phyloP scores from a whole-genome alignment of 1,284 basidiomycete genomes.

The Cutaneotrichosporon curvatum region DNA sequence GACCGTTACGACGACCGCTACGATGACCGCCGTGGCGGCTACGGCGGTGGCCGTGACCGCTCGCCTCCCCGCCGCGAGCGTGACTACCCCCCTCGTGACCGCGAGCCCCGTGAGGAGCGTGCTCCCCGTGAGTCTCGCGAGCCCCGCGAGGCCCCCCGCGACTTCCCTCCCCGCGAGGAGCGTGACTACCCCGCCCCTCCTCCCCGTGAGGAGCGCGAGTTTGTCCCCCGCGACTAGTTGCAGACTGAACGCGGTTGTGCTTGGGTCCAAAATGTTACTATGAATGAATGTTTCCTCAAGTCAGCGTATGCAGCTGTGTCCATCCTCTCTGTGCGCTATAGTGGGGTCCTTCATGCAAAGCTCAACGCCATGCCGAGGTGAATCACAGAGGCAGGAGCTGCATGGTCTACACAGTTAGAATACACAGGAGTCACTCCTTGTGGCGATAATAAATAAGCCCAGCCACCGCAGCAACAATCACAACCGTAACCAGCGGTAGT shows the following conservation, averaged over 20 bases:
- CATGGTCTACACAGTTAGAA: no score
- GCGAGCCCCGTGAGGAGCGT: background rate
- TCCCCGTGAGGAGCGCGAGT: constrained; percentile 12
- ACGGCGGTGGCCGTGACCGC: constrained; percentile 16
- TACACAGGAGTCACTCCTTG: constrained; percentile 18
- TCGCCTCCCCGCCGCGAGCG: constrained; percentile 17
- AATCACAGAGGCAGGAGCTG: no score
- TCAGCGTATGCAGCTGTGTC: no score
- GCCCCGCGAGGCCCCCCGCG: constrained; percentile 11
- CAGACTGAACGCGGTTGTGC: no score
- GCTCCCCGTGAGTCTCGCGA: constrained; percentile 15
- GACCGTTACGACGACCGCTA: constrained; percentile 23
- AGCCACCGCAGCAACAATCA: constrained; percentile 36
- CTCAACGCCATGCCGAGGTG: no score
- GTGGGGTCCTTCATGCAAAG: background rate
- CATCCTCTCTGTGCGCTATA: no score
- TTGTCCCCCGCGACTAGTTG: background rate
- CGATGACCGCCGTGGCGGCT: constrained; percentile 15
- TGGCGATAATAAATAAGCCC: constrained; percentile 35
- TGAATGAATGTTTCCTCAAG: background rate
- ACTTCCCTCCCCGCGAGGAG: constrained; percentile 1
- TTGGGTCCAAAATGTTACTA: background rate
- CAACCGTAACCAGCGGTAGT: constrained; percentile 31
- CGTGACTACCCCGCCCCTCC: constrained; percentile 13
- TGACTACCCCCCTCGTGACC: constrained; percentile 1